Base-by-base conservation (phyloP, 2,329 filamentous ascomycete species). In the Acrocalymma vagum region DNA sequence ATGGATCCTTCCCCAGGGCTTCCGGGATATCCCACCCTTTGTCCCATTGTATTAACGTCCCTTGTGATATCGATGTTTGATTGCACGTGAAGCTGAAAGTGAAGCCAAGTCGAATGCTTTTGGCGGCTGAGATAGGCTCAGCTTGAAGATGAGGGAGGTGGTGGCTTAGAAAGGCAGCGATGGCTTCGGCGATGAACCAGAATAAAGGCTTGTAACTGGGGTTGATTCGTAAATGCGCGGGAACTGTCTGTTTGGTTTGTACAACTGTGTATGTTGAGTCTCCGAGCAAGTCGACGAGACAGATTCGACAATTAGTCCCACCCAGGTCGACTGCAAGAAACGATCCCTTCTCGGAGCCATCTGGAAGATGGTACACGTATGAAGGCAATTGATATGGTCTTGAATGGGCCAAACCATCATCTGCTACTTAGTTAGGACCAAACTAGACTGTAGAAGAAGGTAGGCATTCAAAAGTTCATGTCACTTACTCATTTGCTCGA, bases 11-110 rank as follows among this genome's bases (percentile, higher is more conserved):
- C 54, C 91, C 92, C 42, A 96, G 71, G 2, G 90, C 88, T 64
- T 96, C 92, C 9, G 84, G 81, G 53, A 96, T 96, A 67, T 96
- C 88, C 67, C 95, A 96, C 32, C 92, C 92, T 76, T 96, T 96
- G 39, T 92, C 96, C 92, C 93, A 96, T 53, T 91, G 84, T 68
- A 96, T 91, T 36, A 96, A 78, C 32, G 83, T 88, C 44, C 92
- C 92, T 72, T 88, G 90, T 78, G 96, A 96, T 65, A 96, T 94
- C 24, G 88, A 90, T 38, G 86, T 78, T 68, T 96, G 92, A 67
- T 93, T 83, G 25, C 96, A 90, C 5, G 92, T 91, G 74, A 96
- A 96, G 70, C 88, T 93, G 73, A 96, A 96, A 30, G 92, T 96
- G 73, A 96, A 96, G 11, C 92, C 92, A 24, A 96, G 79, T n/a